Conservation (phyloP, 2,329 filamentous ascomycete species). For the Nothophoma quercina region DNA sequence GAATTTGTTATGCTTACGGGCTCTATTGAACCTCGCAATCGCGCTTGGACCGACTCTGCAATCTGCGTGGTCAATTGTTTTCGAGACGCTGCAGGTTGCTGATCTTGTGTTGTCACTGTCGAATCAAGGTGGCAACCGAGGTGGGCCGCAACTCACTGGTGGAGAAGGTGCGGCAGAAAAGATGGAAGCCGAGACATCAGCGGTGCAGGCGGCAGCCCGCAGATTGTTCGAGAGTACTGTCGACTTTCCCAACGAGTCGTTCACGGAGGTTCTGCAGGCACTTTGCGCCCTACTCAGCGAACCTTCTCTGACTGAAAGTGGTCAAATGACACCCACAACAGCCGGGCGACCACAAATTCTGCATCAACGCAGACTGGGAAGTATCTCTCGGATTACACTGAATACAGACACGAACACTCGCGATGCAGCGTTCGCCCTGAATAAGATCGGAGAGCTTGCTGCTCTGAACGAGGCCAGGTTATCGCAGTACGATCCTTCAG, state of each 20-base stretch:
- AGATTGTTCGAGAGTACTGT: conserved; percentile 90
- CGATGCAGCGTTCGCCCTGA: conserved; percentile 58
- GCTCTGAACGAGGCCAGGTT: conserved; percentile 65
- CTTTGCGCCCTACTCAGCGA: conserved; percentile 73
- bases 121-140: conserved; percentile 32
- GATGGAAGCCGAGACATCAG: conserved; percentile 79
- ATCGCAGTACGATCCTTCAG: conserved; percentile 68
- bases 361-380: conserved; percentile 52
- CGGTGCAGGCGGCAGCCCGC: conserved; percentile 86
- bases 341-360: conserved; percentile 37
- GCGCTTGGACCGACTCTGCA: conserved; percentile 88
- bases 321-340: conserved; percentile 31
- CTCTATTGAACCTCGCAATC: conserved; percentile 93
- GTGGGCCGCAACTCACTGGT: conserved; percentile 30
- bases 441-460: conserved; percentile 57
- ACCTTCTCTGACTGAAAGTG: conserved; percentile 30
- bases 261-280: conserved; percentile 77
- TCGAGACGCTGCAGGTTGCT: conserved; percentile 91
- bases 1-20: conserved; percentile 88
- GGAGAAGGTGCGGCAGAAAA: conserved; percentile 40
- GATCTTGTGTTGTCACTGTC: conserved; percentile 76
- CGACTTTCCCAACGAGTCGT: conserved; percentile 85
- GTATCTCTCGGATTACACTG: conserved; percentile 52
- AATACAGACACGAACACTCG: conserved; percentile 51
- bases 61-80: conserved; percentile 85